These are phyloP conservation scores for Pseudopyricularia cyperi DNA, from an alignment of 2,329 filamentous ascomycete species.

Conservation along the genomic window DNA sequence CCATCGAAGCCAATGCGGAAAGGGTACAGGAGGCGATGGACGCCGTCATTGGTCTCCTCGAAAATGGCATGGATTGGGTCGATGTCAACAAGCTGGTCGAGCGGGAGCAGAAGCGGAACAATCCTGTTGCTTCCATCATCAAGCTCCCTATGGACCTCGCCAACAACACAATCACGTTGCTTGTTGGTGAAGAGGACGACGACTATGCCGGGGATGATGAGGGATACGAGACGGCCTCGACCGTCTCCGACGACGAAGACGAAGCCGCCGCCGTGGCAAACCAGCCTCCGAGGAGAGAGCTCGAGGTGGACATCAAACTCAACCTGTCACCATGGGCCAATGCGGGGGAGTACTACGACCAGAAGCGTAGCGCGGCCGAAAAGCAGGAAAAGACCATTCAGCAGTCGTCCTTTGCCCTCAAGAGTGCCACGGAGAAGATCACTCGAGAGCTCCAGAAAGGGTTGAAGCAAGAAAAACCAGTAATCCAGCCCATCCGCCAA, in stretches of 20 bases:
- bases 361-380: conserved; percentile 68
- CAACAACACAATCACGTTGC: conserved; percentile 77
- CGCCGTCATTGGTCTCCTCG: conserved; percentile 82
- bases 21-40: conserved; percentile 86
- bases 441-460: conserved; percentile 72
- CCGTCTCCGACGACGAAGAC: conserved; percentile 37
- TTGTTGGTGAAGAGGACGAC: conserved; percentile 49
- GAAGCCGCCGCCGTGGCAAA: conserved; percentile 21
- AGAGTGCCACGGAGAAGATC: conserved; percentile 84
- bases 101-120: conserved; percentile 66
- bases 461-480: conserved; percentile 81
- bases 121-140: conserved; percentile 78
- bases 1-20: conserved; percentile 82
- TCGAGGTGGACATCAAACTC: conserved; percentile 78
- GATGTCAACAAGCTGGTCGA: conserved; percentile 82
- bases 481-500: conserved; percentile 69
- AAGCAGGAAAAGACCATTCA: conserved; percentile 81
- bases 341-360: conserved; percentile 81
- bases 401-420: conserved; percentile 71
- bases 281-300: conserved; percentile 38
- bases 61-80: conserved; percentile 95
- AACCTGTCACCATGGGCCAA: conserved; percentile 76
- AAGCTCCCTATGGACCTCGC: conserved; percentile 75
- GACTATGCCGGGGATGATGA: conserved; percentile 38
- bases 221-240: conserved; percentile 51